phyloP scores from a whole-genome alignment of 805 yeast genomes.

The Groenewaldozyma salmanticensis region DNA sequence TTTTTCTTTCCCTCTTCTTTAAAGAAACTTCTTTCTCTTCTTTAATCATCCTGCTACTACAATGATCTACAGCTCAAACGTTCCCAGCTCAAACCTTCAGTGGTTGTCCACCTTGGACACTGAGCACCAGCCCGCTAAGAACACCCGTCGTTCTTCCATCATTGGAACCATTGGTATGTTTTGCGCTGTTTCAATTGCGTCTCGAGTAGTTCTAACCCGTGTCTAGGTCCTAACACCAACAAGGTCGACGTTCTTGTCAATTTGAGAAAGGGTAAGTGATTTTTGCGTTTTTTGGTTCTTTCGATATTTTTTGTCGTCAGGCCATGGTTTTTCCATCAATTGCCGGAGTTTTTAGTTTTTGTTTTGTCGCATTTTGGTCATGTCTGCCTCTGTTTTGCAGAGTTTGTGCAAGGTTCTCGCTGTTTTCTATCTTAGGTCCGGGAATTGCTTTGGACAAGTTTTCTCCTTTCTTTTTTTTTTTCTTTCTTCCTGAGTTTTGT shows the following conservation, averaged over 20 bases:
- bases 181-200: background rate
- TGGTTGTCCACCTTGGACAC: constrained; percentile 80
- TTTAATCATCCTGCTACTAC: no score
- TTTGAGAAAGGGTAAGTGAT: constrained; percentile 52
- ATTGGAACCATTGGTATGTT: constrained; percentile 81
- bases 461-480: no score
- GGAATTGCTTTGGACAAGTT: no score
- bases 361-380: no score
- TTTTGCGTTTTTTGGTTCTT: constrained; percentile 7
- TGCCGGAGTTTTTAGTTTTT: no score
- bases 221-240: constrained; percentile 89
- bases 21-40: no score
- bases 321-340: no score
- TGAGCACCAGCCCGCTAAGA: constrained; percentile 57
- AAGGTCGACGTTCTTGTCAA: constrained; percentile 70
- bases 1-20: no score
- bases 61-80: constrained; percentile 22
- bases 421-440: no score
- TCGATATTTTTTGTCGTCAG: background rate
- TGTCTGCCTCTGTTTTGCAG: no score
- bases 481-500: no score
- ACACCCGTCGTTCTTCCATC: constrained; percentile 88
- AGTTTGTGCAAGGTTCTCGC: no score
- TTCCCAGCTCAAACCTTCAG: constrained; percentile 38
- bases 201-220: constrained; percentile 8